Evolutionary conservation across 106 monocot species (phyloP).

Genomic region (Dioscorea dumetorum): DNA sequence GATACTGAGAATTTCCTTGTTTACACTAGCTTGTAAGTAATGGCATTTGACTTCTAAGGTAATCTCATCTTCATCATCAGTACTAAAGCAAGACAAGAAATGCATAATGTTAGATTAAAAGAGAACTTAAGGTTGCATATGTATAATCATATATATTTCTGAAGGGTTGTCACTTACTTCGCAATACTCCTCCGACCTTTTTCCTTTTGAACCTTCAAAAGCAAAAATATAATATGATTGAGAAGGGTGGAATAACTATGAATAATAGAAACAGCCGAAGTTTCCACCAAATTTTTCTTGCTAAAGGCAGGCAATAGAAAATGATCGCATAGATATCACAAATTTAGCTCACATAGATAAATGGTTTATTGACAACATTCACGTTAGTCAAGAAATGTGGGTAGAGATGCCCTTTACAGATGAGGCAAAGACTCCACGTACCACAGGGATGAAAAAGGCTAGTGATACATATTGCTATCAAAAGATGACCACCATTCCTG

Average conservation of each 20-base stretch:
- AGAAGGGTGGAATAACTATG: background rate
- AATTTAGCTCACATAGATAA: too few species aligned
- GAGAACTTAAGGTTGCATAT: background rate
- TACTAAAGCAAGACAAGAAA: conserved; percentile 19
- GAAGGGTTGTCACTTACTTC: conserved; percentile 22
- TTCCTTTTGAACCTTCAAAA: conserved; percentile 26
- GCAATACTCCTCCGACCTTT: conserved; percentile 18
- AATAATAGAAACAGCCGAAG: background rate
- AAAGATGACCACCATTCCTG: too few species aligned
- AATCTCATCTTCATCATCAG: conserved; percentile 37
- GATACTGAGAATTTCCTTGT: conserved; percentile 28
- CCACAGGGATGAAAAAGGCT: too few species aligned
- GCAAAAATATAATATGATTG: background rate
- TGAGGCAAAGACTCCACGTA: too few species aligned
- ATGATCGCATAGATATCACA: too few species aligned
- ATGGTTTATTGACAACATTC: too few species aligned
- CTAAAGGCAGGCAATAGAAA: too few species aligned
- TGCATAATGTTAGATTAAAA: background rate
- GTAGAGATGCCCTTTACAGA: too few species aligned
- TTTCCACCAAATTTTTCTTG: too few species aligned
- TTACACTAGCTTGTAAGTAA: conserved; percentile 48
- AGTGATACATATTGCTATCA: too few species aligned
- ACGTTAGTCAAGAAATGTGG: too few species aligned
- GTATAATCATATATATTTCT: background rate
- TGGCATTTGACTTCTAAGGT: conserved; percentile 58